phyloP scores from a whole-genome alignment of 805 yeast genomes.

The Suhomyces pyralidae region DNA sequence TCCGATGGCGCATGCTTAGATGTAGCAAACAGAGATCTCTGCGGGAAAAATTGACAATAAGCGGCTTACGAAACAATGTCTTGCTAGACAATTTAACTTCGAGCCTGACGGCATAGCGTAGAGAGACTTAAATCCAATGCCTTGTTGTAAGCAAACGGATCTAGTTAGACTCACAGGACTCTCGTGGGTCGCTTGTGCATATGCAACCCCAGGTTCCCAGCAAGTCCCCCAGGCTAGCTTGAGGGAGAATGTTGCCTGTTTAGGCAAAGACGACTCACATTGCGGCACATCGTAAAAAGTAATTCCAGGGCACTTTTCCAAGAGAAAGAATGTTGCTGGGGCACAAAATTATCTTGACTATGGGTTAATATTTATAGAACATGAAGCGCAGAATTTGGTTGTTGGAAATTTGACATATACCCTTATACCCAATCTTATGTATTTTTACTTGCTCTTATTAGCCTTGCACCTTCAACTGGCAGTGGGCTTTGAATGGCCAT shows the following conservation, averaged over 20 bases:
- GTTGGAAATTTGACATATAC: not conserved
- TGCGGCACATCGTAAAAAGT: not conserved
- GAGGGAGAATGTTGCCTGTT: not conserved
- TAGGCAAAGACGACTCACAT: not conserved
- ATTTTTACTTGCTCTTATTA: not conserved
- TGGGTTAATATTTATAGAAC: not conserved
- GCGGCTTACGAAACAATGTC: not conserved
- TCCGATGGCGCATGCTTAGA: not conserved
- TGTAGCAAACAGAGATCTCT: not conserved
- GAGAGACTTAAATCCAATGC: not conserved
- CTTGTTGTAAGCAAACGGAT: not conserved
- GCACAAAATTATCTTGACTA: not conserved
- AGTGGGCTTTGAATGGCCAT: conserved; percentile 20
- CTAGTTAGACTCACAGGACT: not conserved
- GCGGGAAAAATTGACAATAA: not conserved
- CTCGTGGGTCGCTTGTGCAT: not conserved
- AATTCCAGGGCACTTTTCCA: not conserved
- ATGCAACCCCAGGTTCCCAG: not conserved
- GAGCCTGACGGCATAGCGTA: not conserved
- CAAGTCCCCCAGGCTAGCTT: not conserved
- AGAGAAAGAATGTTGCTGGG: not conserved
- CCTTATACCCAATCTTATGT: not conserved
- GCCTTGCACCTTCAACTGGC: not conserved
- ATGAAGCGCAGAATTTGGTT: not conserved
- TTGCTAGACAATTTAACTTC: not conserved